These are phyloP conservation scores for Cardamine chenopodiifolia DNA, from an alignment of 345 rosid species.

Conservation along the genomic window DNA sequence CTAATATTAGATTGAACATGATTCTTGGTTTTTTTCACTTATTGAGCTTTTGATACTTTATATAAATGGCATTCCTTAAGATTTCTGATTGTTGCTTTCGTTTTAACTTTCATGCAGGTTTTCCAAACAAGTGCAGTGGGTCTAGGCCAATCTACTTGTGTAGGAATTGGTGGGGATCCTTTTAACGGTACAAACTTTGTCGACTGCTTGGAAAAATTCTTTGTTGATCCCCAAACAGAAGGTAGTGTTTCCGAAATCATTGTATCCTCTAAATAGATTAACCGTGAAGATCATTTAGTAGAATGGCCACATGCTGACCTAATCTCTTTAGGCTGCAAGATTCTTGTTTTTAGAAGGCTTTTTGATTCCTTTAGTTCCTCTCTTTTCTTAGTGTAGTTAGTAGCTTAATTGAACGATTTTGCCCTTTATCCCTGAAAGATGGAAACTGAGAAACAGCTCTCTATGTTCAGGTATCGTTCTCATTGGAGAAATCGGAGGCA, in stretches of 20 bases:
- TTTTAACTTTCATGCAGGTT: constrained; percentile 53
- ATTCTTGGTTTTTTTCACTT: not conserved
- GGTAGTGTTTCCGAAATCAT: constrained; percentile 48
- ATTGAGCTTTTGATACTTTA: not conserved
- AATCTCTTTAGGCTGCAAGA: constrained; percentile 2
- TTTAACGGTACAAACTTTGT: constrained; percentile 97
- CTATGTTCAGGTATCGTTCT: constrained; percentile 72
- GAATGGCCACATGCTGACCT: not conserved
- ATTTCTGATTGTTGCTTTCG: constrained; percentile 4
- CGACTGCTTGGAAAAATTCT: constrained; percentile 77
- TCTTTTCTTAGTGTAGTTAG: not conserved
- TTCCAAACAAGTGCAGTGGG: constrained; percentile 97
- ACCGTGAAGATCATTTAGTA: not conserved
- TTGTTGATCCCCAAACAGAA: constrained; percentile 94
- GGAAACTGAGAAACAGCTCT: constrained; percentile 27
- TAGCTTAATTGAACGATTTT: constrained; percentile 13
- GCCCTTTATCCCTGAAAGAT: not conserved
- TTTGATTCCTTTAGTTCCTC: not conserved
- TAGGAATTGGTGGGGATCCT: constrained; percentile 98
- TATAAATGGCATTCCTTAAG: not conserved
- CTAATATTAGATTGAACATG: not conserved
- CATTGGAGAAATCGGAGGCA: constrained; percentile 98
- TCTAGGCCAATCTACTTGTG: constrained; percentile 95
- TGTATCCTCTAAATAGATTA: not conserved
- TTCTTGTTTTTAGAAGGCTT: constrained; percentile 10